Evolutionary conservation across 768 basidiomycete species (phyloP).

Genomic region (Lactifluus hygrophoroides): DNA sequence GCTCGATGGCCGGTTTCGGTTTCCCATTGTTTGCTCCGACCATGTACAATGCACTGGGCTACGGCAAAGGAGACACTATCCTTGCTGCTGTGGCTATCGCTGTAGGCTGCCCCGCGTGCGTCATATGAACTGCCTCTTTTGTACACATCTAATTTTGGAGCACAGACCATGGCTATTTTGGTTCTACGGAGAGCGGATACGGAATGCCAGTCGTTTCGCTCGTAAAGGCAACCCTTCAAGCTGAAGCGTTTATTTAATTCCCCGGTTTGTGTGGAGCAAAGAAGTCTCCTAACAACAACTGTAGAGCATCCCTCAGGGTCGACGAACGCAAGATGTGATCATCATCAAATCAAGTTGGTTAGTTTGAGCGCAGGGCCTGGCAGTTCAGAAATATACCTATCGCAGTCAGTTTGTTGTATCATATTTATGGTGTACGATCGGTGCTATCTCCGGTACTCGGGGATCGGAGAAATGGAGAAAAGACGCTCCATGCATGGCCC

Average conservation of each 20-base stretch:
- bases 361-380: no score
- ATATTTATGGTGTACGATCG: no score
- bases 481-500: no score
- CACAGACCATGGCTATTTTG: constrained; percentile 37
- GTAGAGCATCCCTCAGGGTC: neutral
- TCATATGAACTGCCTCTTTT: neutral
- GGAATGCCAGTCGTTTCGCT: constrained; percentile 1
- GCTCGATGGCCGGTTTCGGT: constrained; percentile 60
- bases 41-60: constrained; percentile 58
- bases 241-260: neutral
- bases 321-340: no score
- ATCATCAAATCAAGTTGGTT: neutral
- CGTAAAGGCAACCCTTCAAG: neutral
- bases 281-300: neutral
- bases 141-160: constrained; percentile 27
- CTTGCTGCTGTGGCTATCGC: constrained; percentile 50
- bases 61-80: constrained; percentile 61
- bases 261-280: neutral
- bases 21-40: constrained; percentile 73
- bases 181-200: constrained; percentile 40
- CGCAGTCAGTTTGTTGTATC: no score
- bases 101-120: constrained; percentile 45
- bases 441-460: neutral
- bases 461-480: neutral
- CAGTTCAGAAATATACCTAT: no score